Percentiles rank a stretch among this genome's conserved stretches.
phyloP scores from a whole-genome alignment of 2,329 filamentous ascomycete genomes.

The Domatiomyces globalis region DNA sequence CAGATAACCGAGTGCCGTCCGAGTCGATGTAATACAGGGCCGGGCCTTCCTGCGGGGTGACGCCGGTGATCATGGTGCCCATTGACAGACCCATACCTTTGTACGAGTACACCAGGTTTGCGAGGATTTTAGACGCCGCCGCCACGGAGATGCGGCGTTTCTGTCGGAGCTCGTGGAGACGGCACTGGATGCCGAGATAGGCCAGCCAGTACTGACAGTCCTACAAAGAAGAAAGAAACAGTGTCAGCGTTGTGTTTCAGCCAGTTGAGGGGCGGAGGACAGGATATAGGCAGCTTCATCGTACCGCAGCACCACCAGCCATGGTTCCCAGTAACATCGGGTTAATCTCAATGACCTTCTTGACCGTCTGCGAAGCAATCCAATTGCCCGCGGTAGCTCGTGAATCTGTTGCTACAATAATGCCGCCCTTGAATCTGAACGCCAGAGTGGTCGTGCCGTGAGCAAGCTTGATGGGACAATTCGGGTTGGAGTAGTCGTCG shows the following conservation, averaged over 20 bases:
- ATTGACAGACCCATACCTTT: conserved; percentile 98
- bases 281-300: conserved; percentile 19
- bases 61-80: conserved; percentile 98
- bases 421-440: conserved; percentile 95
- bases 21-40: conserved; percentile 98
- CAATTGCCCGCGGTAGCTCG: conserved; percentile 94
- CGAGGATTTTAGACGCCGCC: conserved; percentile 93
- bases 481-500: conserved; percentile 91
- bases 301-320: conserved; percentile 86
- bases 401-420: conserved; percentile 96
- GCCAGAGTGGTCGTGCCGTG: conserved; percentile 97
- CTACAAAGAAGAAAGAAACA: conserved; percentile 25
- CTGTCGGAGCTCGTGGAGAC: conserved; percentile 96
- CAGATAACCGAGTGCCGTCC: conserved; percentile 80
- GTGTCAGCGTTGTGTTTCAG: conserved; percentile 12
- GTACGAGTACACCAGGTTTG: conserved; percentile 96
- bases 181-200: conserved; percentile 97
- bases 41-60: conserved; percentile 86
- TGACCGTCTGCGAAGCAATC: conserved; percentile 99
- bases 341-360: conserved; percentile 99
- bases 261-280: background rate
- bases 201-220: conserved; percentile 99
- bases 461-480: conserved; percentile 97
- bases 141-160: conserved; percentile 97
- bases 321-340: conserved; percentile 87